phyloP scores from a whole-genome alignment of 139 green algal genomes.

The Nannochloris sp. region DNA sequence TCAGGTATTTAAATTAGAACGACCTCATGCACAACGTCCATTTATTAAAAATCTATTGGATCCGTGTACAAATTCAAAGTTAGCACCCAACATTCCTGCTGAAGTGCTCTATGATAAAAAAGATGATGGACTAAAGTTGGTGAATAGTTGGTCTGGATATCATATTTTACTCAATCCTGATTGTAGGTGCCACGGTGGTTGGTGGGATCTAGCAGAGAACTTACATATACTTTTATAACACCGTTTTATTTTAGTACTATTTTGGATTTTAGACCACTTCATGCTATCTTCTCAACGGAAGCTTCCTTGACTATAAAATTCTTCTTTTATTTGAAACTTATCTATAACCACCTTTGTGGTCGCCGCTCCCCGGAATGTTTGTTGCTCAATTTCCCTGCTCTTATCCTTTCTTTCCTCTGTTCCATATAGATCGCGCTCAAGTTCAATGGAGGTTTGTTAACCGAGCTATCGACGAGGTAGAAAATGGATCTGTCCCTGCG shows the following conservation, averaged over 20 bases:
- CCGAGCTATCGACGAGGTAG: constrained; percentile 80
- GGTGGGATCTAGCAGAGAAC: neutral
- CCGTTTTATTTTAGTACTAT: too few relatives aligned
- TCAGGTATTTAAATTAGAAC: constrained; percentile 39
- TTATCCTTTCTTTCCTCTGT: neutral
- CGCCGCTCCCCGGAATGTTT: neutral
- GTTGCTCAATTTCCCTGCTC: neutral
- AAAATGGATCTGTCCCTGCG: constrained; percentile 57
- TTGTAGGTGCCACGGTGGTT: constrained; percentile 47
- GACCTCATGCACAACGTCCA: constrained; percentile 41
- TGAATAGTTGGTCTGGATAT: constrained; percentile 68
- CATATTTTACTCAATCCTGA: constrained; percentile 77
- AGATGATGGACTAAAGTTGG: constrained; percentile 62
- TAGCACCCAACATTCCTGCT: constrained; percentile 76
- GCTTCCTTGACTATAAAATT: too few relatives aligned
- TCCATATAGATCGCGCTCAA: constrained; percentile 14
- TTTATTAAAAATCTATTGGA: constrained; percentile 70
- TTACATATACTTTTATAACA: too few relatives aligned
- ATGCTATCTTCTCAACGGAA: too few relatives aligned
- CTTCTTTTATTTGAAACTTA: too few relatives aligned
- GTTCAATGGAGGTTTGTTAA: constrained; percentile 83
- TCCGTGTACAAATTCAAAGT: constrained; percentile 74
- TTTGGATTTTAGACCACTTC: too few relatives aligned
- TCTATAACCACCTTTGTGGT: too few relatives aligned
- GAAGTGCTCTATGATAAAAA: constrained; percentile 76